Evolutionary conservation across 495 filamentous ascomycete species (phyloP), one percentile per base, ranked within the genome.

Genomic region (Penicillium coprophilum): DNA sequence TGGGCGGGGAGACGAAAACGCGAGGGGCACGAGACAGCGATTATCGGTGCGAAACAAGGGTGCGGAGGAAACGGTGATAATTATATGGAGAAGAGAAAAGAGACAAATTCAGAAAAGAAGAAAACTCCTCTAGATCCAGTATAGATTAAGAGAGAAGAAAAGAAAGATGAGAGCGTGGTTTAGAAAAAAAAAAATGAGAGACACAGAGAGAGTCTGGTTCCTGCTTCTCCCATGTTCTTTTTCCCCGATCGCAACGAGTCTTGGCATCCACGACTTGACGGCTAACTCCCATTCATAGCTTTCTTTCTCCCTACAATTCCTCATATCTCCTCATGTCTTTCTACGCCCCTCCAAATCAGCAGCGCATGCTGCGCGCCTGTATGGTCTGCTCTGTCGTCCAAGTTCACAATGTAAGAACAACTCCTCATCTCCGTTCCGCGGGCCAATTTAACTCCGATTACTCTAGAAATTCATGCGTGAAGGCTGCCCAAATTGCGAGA

Each of bases 361-460:
- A 77, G 75, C 89, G 91, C 72, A 85, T 89, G 61, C 82, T 96
- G 43, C 92, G 94, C 64, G 94, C 94, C 55, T 98, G 94, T 80
- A 97, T 98, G 94, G 90, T 97, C 57, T 98, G 94, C 82, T 89
- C 89, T 7, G 87, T 96, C 64, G 89, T 98, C 53, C 90, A 92
- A 77, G 82, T 85, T 15, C 83, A 87, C 57, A 81, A 78, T 51
- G 89, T 92, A 77, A 63, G 83, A 72, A 19, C 52, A 23, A 23
- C 24, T 52, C 32, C 60, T 44, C 46, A 15, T 40, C 28, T 53
- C 23, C 52, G 24, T 46, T 50, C 34, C 21, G 13, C n/a, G 17
- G 28, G 48, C 41, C 28, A 8, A 24, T 45, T 46, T 39, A 27
- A 55, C 40, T 46, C 40, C 32, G 6, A 20, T 20, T 48, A 28